Evolutionary conservation across 768 basidiomycete species (phyloP).

Genomic region (Hericium erinaceus): DNA sequence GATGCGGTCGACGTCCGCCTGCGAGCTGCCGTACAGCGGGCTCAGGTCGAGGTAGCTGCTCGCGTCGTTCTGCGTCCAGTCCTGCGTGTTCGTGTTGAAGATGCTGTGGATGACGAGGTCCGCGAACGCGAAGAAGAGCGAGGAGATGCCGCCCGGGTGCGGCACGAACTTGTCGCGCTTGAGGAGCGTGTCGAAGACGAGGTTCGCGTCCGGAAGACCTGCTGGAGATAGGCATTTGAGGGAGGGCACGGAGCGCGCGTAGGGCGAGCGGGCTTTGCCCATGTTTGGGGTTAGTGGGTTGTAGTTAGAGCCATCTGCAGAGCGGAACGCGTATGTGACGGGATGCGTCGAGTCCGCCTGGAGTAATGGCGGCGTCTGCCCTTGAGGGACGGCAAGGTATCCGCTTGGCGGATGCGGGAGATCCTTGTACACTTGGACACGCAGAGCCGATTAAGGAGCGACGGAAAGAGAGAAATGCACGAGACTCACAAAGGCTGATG

Average conservation of each 20-base stretch:
- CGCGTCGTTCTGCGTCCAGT: slow-evolving; percentile 49
- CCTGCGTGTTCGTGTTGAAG: slow-evolving; percentile 45
- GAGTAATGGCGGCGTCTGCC: not conserved
- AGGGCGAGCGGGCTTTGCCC: slow-evolving; percentile 27
- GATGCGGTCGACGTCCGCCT: slow-evolving; percentile 34
- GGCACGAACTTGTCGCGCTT: slow-evolving; percentile 23
- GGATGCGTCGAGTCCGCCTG: not conserved
- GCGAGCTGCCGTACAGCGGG: slow-evolving; percentile 59
- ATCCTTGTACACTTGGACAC: slow-evolving; percentile 12
- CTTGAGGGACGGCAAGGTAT: slow-evolving; percentile 7
- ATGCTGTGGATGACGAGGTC: slow-evolving; percentile 66
- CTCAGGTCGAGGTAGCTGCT: slow-evolving; percentile 74
- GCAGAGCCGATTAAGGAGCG: not conserved
- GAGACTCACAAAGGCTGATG: slow-evolving; percentile 7
- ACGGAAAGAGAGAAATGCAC: not conserved
- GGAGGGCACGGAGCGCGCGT: slow-evolving; percentile 55
- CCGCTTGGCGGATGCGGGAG: slow-evolving; percentile 13
- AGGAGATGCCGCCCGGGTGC: slow-evolving; percentile 49
- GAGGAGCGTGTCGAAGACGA: slow-evolving; percentile 68
- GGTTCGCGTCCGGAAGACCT: slow-evolving; percentile 52
- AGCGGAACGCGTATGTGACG: slow-evolving; percentile 15
- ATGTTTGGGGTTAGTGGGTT: slow-evolving; percentile 24
- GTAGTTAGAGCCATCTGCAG: slow-evolving; percentile 29
- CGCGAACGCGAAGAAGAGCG: slow-evolving; percentile 73
- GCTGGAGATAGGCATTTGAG: slow-evolving; percentile 30